Evolutionary conservation across 2,329 filamentous ascomycete species (phyloP), one percentile per base, ranked within the genome.

Genomic region (Gnomoniopsis smithogilvyi): DNA sequence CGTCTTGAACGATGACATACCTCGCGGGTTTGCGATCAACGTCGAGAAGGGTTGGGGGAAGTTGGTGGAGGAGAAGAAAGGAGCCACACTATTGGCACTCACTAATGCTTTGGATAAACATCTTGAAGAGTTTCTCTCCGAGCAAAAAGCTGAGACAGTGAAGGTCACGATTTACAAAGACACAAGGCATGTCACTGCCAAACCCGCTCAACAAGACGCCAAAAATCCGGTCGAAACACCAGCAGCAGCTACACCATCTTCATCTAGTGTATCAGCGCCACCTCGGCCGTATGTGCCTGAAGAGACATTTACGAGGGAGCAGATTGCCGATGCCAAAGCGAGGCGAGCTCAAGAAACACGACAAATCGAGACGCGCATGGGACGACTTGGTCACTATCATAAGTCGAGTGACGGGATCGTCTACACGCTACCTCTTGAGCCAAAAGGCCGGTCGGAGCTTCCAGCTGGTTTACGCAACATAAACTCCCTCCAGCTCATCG

Each of bases 331-430:
- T 60, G 90, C 90, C 34, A 83, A 84, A 67, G 80, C 81, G 45
- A 81, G 82, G 56, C 79, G 90, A 61, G 83, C 85, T 21, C 76
- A 81, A 51, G 89, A 94, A 68, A 83, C 84, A 24, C 83, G 86
- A 41, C 90, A 92, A 67, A 79, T 95, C 0, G 89, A 93, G 73
- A 82, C 90, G 30, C 84, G 91, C 34, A 86, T 95, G 78, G 84
- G 88, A 17, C 81, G 88, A 64, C 69, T 89, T 52, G 79, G 85
- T 1, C 72, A 84, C 38, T 95, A 89, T 68, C 82, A 85, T 33
- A 89, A 87, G 63, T 87, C 86, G 1, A 76, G 80, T 33, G 89
- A 93, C 71, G 89, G 88, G 1, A 78, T 88, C 60, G 81, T 85
- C 17, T 94, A 89, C 69, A 88, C 83, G 2, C 69, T 94, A 14